Percentiles rank a stretch among this genome's conserved stretches.
Conservation (phyloP, 2,329 filamentous ascomycete genomes). For the Tolypocladium amazonense region DNA sequence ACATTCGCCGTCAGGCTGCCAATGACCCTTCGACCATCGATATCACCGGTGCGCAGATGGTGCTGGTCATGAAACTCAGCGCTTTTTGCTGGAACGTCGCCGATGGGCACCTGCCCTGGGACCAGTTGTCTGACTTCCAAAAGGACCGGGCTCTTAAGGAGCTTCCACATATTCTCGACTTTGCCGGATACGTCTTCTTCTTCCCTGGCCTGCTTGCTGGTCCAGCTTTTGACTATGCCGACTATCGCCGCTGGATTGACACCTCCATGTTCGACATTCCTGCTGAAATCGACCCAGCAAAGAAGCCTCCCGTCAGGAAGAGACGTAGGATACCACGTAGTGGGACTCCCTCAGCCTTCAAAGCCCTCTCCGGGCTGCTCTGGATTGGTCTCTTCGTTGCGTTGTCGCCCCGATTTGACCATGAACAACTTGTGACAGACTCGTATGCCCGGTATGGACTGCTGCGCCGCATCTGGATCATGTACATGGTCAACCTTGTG, state of each 20-base stretch:
- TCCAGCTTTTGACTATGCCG: slow-evolving; percentile 87
- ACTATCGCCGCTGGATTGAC: slow-evolving; percentile 87
- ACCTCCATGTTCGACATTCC: slow-evolving; percentile 90
- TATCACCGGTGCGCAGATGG: slow-evolving; percentile 95
- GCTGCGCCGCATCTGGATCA: slow-evolving; percentile 60
- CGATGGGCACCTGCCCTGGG: slow-evolving; percentile 71
- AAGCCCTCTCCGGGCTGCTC: slow-evolving; percentile 58
- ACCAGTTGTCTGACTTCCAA: slow-evolving; percentile 77
- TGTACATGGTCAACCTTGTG: slow-evolving; percentile 77
- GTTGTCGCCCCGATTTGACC: slow-evolving; percentile 57
- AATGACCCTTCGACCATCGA: slow-evolving; percentile 61
- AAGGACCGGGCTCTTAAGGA: slow-evolving; percentile 67
- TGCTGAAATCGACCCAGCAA: slow-evolving; percentile 68
- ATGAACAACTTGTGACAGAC: slow-evolving; percentile 52
- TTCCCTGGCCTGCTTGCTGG: slow-evolving; percentile 86
- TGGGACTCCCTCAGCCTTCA: slow-evolving; percentile 71
- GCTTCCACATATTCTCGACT: slow-evolving; percentile 71
- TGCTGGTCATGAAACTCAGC: slow-evolving; percentile 92
- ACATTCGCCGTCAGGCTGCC: slow-evolving; percentile 68
- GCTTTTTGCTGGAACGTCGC: slow-evolving; percentile 98
- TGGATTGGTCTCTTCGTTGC: slow-evolving; percentile 76
- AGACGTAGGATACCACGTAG: slow-evolving; percentile 89
- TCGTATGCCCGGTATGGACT: slow-evolving; percentile 59
- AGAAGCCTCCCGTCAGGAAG: slow-evolving; percentile 76
- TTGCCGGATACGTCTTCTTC: slow-evolving; percentile 84